A percentile compares a stretch with the other conserved stretches of the same genome.
Conservation (phyloP, 1,284 basidiomycete genomes). For the Cutaneotrichosporon spelunceum region DNA sequence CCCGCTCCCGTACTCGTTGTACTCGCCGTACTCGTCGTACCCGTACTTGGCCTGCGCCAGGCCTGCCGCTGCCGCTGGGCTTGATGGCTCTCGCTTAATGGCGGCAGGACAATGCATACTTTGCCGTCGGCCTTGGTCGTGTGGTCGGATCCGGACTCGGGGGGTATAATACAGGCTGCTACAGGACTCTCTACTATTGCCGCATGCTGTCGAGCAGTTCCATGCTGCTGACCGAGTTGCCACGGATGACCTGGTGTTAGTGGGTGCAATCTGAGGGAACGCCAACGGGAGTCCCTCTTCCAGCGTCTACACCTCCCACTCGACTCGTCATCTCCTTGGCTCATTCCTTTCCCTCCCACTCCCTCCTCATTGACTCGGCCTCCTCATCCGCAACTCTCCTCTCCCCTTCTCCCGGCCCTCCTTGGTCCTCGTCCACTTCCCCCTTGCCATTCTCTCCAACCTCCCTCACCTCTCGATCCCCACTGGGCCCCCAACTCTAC, state of each 20-base stretch:
- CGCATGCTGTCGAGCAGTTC: slow-evolving; percentile 50
- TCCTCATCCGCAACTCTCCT: too few relatives aligned
- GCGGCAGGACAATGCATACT: slow-evolving; percentile 9
- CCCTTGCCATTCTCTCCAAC: too few relatives aligned
- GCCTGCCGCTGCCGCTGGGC: not conserved
- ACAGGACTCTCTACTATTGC: slow-evolving; percentile 9
- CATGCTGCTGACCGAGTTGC: slow-evolving; percentile 82
- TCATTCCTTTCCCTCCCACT: too few relatives aligned
- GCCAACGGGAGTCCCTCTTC: too few relatives aligned
- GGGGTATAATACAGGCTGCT: not conserved
- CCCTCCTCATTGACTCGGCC: too few relatives aligned
- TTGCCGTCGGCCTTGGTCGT: not conserved
- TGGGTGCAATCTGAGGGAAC: too few relatives aligned
- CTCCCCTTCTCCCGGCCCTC: too few relatives aligned
- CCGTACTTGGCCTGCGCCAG: not conserved
- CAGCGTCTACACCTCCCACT: too few relatives aligned
- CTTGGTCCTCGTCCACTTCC: too few relatives aligned
- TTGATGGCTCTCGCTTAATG: not conserved
- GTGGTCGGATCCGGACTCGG: not conserved
- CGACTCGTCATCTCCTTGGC: too few relatives aligned
- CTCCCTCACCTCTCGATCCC: too few relatives aligned
- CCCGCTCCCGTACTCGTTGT: not conserved
- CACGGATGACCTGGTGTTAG: slow-evolving; percentile 73
- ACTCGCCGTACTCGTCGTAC: not conserved
- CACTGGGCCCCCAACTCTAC: too few relatives aligned